These are phyloP conservation scores for Boechera divaricarpa DNA, from an alignment of 345 rosid species.

Conservation along the genomic window DNA sequence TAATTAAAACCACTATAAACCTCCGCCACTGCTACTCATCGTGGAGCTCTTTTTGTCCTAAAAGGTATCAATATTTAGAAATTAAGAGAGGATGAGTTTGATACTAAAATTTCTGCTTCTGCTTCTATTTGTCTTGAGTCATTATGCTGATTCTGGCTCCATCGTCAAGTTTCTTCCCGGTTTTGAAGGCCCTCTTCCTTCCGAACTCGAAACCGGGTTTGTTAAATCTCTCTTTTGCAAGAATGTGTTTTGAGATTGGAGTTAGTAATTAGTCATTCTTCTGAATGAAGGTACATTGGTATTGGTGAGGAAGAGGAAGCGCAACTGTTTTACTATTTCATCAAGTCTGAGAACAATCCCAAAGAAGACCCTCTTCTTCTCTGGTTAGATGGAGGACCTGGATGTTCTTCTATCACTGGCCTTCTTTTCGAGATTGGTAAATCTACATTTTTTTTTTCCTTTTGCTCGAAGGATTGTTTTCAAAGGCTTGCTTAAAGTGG, in stretches of 20 bases:
- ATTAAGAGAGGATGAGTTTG: background rate
- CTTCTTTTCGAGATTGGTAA: constrained; percentile 36
- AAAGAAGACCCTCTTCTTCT: constrained; percentile 46
- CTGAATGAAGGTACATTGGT: constrained; percentile 38
- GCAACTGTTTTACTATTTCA: constrained; percentile 44
- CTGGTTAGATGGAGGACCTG: constrained; percentile 51
- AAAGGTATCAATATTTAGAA: background rate
- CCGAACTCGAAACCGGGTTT: constrained; percentile 60
- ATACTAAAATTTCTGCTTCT: background rate
- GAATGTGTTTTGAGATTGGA: background rate
- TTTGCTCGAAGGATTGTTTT: background rate
- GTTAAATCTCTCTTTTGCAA: background rate
- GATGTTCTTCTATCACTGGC: constrained; percentile 40
- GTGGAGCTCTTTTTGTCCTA: too few species aligned
- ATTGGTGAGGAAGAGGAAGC: constrained; percentile 33
- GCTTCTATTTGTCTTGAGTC: background rate
- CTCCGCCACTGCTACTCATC: too few species aligned
- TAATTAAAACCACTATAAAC: too few species aligned
- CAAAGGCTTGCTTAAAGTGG: background rate
- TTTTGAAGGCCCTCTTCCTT: constrained; percentile 53
- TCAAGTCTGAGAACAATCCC: constrained; percentile 46
- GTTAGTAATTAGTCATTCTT: constrained; percentile 2
- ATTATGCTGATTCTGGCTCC: constrained; percentile 35
- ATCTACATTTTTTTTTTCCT: background rate
- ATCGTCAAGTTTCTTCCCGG: constrained; percentile 48